These are phyloP conservation scores for Earliella scabrosa DNA, from an alignment of 1,284 basidiomycete species.

Conservation along the genomic window DNA sequence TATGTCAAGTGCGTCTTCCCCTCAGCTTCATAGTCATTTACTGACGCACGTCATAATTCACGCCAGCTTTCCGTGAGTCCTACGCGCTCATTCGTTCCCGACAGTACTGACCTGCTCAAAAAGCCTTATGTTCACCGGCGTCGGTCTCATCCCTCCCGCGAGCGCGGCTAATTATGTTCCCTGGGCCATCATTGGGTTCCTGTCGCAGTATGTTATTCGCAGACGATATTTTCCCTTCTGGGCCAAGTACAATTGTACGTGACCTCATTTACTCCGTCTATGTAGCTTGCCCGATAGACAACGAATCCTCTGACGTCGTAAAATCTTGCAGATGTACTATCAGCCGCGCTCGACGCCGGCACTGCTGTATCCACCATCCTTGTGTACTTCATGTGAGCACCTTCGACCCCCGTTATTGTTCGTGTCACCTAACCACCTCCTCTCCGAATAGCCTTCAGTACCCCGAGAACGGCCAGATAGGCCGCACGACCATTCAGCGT, in stretches of 20 bases:
- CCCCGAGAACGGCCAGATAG: constrained; percentile 48
- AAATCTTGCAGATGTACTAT: constrained; percentile 51
- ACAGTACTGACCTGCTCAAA: constrained; percentile 13
- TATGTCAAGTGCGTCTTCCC: constrained; percentile 43
- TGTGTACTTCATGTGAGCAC: constrained; percentile 48
- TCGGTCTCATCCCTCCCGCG: constrained; percentile 44
- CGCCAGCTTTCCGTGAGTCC: constrained; percentile 31
- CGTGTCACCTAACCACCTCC: neutral
- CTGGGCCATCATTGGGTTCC: constrained; percentile 42
- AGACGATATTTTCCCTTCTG: constrained; percentile 44
- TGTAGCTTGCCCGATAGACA: no score
- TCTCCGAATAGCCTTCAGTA: constrained; percentile 41
- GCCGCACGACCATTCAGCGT: constrained; percentile 35
- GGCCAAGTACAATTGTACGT: constrained; percentile 51
- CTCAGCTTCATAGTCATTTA: neutral
- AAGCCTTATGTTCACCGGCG: constrained; percentile 39
- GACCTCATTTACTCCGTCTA: no score
- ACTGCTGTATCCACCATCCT: constrained; percentile 48
- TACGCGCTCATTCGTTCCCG: neutral
- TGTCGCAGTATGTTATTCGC: constrained; percentile 48
- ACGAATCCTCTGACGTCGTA: no score
- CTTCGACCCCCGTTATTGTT: neutral
- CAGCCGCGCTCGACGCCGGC: constrained; percentile 55
- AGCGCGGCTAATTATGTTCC: constrained; percentile 48
- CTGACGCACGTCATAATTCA: neutral